phyloP scores from a whole-genome alignment of 148 eudicot species.

The Chenopodium berlandieri region DNA sequence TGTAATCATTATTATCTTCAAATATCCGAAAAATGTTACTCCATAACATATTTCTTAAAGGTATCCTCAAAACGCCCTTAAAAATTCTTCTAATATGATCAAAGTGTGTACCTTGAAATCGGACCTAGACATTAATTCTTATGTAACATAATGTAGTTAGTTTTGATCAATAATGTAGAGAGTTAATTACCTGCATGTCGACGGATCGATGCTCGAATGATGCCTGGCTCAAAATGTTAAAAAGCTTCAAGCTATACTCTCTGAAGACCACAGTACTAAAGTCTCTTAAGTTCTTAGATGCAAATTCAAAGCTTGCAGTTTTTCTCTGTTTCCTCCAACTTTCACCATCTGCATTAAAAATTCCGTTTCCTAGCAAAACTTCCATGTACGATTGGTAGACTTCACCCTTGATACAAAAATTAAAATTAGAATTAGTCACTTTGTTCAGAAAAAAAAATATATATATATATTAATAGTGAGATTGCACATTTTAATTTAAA shows the following conservation, averaged over 20 bases:
- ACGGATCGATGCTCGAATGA: constrained; percentile 46
- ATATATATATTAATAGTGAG: no score
- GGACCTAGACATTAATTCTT: neutral
- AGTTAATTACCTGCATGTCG: constrained; percentile 71
- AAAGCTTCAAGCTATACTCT: constrained; percentile 82
- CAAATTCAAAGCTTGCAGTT: constrained; percentile 98
- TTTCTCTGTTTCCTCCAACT: constrained; percentile 94
- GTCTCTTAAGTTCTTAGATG: constrained; percentile 89
- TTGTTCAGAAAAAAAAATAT: neutral
- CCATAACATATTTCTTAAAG: neutral
- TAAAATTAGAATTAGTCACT: neutral
- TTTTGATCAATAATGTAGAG: neutral
- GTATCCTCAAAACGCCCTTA: neutral
- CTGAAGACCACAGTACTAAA: constrained; percentile 93
- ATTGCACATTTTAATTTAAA: no score
- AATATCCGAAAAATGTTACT: neutral
- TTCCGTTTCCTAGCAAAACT: constrained; percentile 84
- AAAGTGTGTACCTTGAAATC: neutral
- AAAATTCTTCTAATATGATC: no score
- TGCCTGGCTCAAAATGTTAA: constrained; percentile 49
- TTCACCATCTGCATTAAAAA: constrained; percentile 93
- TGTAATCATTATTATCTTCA: no score
- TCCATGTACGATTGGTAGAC: constrained; percentile 98
- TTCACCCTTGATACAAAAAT: constrained; percentile 53
- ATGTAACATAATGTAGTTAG: neutral